Base-by-base conservation (phyloP, 805 yeast species). In the Sugiyamaella valdiviana region DNA sequence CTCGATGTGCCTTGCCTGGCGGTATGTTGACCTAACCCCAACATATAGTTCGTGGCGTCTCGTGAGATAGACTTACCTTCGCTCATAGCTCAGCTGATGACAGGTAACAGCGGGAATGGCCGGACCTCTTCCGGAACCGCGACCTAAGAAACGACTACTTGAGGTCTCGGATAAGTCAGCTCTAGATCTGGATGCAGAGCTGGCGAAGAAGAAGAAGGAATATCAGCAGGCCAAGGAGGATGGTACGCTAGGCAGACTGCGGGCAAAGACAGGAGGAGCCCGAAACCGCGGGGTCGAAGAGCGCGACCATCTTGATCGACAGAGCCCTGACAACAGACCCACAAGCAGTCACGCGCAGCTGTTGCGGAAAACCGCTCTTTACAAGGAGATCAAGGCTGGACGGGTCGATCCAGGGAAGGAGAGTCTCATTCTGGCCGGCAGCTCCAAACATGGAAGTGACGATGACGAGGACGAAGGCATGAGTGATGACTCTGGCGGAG, bases 331-430 rank as follows among this genome's bases (percentile, higher is more conserved):
- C 10, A 26, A 3, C 32, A 26, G 3, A 26, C n/a, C 9, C 6
- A 26, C 32, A 2, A 26, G 32, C 14, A 12, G 32, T 3, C 32
- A 20, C 35, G 17, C 16, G 10, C 10, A 35, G 14, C 19, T 54
- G 26, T 35, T 32, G 35, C 23, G 41, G 17, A 53, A 55, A 42
- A 38, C 56, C 2, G 32, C 26, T 17, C 24, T 52, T 2, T 55
- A 55, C 17, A 42, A 50, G 15, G 36, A 44, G 42, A 42, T 49
- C 21, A 51, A 51, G 23, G 12, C 26, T 14, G 56, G 56, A 2
- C 16, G 36, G 12, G 22, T 36, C 14, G 40, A 46, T 10, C 36
- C n/a, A 1, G 49, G 48, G 21, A n/a, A n/a, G n/a, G 46, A 49
- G 15, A 21, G 39, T 6, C 45, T 17, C 44, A 32, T 24, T 32